A percentile compares a stretch with the other conserved stretches of the same genome.
These are phyloP conservation scores for Trichoderma reesei DNA, from an alignment of 495 filamentous ascomycete species.

Conservation along the genomic window DNA sequence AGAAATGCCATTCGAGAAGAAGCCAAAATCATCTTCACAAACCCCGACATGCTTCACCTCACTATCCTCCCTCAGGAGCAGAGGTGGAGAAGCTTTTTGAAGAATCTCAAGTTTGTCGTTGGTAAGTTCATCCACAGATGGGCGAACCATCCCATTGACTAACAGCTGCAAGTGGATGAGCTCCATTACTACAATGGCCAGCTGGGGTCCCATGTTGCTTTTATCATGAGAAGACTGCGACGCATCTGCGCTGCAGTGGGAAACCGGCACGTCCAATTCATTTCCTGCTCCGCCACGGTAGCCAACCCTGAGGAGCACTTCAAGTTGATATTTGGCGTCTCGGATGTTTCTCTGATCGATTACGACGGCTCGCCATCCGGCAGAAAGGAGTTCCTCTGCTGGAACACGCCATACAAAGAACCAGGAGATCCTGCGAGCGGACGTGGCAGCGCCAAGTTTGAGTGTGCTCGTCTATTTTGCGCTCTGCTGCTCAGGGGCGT, in stretches of 20 bases:
- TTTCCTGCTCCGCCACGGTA: constrained; percentile 95
- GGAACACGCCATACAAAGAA: constrained; percentile 96
- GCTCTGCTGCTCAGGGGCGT: constrained; percentile 83
- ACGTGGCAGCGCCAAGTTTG: constrained; percentile 68
- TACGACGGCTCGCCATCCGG: constrained; percentile 92
- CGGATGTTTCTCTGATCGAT: constrained; percentile 66
- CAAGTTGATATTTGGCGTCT: constrained; percentile 82
- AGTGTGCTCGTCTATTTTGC: constrained; percentile 82
- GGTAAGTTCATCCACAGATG: constrained; percentile 31
- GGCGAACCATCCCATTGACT: not conserved
- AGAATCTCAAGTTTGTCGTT: constrained; percentile 85
- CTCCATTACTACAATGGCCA: constrained; percentile 94
- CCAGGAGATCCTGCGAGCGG: constrained; percentile 78
- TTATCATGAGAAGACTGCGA: constrained; percentile 86
- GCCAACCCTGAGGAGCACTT: constrained; percentile 92
- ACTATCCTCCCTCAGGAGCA: constrained; percentile 90
- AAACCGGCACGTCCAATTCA: constrained; percentile 80
- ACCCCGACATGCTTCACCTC: constrained; percentile 96
- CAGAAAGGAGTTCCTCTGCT: constrained; percentile 91
- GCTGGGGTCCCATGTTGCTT: constrained; percentile 87
- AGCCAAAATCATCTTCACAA: constrained; percentile 91
- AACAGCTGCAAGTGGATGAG: constrained; percentile 48
- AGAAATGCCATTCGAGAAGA: constrained; percentile 77
- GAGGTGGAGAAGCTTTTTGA: constrained; percentile 76
- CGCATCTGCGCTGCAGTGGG: constrained; percentile 87